Percentiles rank a stretch among this genome's conserved stretches.
These are phyloP conservation scores for Fragilariopsis cylindrus DNA, from an alignment of 108 stramenopile genomes.

Conservation along the genomic window DNA sequence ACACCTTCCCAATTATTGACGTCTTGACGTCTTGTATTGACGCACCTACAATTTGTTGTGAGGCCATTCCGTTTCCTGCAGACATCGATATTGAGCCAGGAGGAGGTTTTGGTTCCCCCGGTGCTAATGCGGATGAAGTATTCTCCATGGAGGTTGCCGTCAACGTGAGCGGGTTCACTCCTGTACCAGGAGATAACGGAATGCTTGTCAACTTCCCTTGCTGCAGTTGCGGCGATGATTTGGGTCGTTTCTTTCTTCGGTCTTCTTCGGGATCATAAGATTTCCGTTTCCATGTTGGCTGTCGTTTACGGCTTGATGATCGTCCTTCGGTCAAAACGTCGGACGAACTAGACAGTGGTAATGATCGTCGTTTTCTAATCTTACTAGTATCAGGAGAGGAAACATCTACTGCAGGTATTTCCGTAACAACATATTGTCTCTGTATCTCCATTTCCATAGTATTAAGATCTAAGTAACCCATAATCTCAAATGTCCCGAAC, in stretches of 20 bases:
- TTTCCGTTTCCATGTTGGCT: constrained; percentile 39
- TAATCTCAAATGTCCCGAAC: constrained; percentile 83
- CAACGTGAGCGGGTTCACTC: too few species aligned
- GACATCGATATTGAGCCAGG: too few species aligned
- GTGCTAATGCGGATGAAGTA: too few species aligned
- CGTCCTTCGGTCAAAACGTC: not conserved
- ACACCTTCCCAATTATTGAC: not conserved
- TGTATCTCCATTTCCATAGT: constrained; percentile 62
- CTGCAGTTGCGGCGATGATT: not conserved
- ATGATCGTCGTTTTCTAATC: not conserved
- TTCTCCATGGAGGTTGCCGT: too few species aligned
- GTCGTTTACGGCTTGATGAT: constrained; percentile 28
- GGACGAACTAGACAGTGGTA: not conserved
- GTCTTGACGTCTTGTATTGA: too few species aligned
- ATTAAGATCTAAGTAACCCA: constrained; percentile 59
- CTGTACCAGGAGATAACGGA: too few species aligned
- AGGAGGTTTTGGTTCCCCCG: too few species aligned
- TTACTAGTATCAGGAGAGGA: not conserved
- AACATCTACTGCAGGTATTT: not conserved
- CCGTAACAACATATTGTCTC: constrained; percentile 59
- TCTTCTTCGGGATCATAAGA: constrained; percentile 25
- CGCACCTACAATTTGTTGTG: too few species aligned
- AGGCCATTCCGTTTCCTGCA: too few species aligned
- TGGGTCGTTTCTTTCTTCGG: constrained; percentile 6
- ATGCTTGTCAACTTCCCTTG: too few species aligned